A percentile compares a stretch with the other conserved stretches of the same genome.
These are phyloP conservation scores for Sphaerobolus stellatus DNA, from an alignment of 1,284 basidiomycete genomes.

Conservation along the genomic window DNA sequence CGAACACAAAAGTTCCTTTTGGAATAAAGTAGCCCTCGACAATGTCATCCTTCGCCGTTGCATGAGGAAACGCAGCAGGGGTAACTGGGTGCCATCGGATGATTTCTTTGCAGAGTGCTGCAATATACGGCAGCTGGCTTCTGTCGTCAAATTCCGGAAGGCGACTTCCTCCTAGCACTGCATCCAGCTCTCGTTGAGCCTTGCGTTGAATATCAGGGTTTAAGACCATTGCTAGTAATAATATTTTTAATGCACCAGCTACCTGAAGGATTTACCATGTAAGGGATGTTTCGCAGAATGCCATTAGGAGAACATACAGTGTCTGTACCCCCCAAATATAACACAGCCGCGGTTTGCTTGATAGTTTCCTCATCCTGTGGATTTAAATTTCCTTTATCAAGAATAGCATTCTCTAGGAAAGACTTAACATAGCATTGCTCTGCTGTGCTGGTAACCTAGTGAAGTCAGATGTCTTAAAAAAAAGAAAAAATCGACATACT, in stretches of 20 bases:
- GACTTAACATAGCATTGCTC: neutral
- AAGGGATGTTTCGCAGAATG: too few species aligned
- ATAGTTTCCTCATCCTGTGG: neutral
- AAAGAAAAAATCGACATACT: neutral
- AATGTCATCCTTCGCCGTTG: conserved; percentile 2
- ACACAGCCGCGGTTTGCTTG: neutral
- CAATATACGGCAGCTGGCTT: conserved; percentile 22
- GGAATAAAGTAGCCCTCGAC: neutral
- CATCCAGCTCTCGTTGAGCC: neutral
- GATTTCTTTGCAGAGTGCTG: conserved; percentile 23
- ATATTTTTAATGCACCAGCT: neutral
- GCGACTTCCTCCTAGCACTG: neutral
- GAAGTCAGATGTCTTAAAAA: neutral
- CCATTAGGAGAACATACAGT: neutral
- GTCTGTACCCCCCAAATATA: neutral
- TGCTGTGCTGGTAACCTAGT: neutral
- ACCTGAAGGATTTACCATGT: too few species aligned
- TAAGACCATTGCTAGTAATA: conserved; percentile 22
- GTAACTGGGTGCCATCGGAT: conserved; percentile 19
- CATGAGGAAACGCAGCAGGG: conserved; percentile 10
- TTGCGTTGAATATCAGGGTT: conserved; percentile 21
- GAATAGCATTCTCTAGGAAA: neutral
- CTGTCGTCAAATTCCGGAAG: conserved; percentile 11
- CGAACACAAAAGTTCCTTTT: neutral
- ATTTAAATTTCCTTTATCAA: neutral